Evolutionary conservation across 495 filamentous ascomycete genomes (phyloP), one percentile per base, ranked within the genome.

Genomic region (Trichoderma orchidacearum): DNA sequence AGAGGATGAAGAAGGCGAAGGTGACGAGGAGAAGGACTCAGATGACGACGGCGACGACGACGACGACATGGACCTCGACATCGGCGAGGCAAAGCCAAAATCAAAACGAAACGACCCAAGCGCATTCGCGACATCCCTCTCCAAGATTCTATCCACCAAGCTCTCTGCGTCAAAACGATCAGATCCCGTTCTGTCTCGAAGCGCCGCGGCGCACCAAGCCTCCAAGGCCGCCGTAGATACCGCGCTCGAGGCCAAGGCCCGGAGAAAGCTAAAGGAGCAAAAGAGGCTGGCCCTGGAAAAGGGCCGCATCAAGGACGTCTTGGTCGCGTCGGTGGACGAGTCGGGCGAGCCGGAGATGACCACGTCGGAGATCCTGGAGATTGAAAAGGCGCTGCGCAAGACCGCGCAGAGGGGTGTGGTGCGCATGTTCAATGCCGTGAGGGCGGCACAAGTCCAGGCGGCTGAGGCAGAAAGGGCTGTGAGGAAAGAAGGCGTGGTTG

Each of bases 341-440:
- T 63, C 56, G 8, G 77, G 71, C 50, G 74, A 68, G 36, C 63
- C 70, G 21, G 72, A 73, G 62, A 72, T 64, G 53, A 67, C 69
- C 48, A 78, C 76, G 31, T 76, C 80, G 18, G 72, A 81, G 41
- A 80, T 87, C 9, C 68, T 85, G 55, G 89, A 89, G 68, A 78
- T 84, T 64, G 93, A 98, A 75, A 86, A 84, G 72, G 72, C 80
- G 53, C 67, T 95, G 63, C 80, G 83, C 63, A 92, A 94, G 75
- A 87, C 84, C 35, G 90, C 90, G 55, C 89, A 95, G 74, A 80
- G 88, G 29, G 90, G 90, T 77, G 90, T 95, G 18, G 83, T 96
- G 12, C 93, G 91, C 76, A 72, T 98, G 57, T 98, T 97, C 68
- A 95, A 97, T 72, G 94, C 93, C 0, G 89, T 98, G 29, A 78